Conservation (phyloP, 1,139 yeast genomes). For the Spencermartinsiella ligniputridi region DNA sequence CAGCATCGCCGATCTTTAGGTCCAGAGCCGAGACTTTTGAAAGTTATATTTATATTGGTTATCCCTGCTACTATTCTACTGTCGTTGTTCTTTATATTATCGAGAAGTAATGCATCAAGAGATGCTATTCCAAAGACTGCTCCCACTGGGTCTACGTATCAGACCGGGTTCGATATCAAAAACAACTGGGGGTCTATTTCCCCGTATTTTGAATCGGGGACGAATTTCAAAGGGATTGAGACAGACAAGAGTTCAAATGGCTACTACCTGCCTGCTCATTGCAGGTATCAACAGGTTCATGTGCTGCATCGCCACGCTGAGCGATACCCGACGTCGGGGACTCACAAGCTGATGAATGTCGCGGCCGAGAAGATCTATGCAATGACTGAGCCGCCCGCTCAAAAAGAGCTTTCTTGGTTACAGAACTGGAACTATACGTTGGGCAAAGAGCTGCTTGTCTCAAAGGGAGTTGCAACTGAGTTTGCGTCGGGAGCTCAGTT, state of each 20-base stretch:
- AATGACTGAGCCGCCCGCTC: slow-evolving; percentile 29
- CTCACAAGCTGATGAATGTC: slow-evolving; percentile 23
- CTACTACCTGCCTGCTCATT: slow-evolving; percentile 29
- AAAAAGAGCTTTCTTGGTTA: slow-evolving; percentile 30
- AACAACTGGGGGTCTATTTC: slow-evolving; percentile 41
- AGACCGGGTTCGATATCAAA: slow-evolving; percentile 38
- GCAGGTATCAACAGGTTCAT: slow-evolving; percentile 36
- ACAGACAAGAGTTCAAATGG: slow-evolving; percentile 24
- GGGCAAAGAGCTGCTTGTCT: slow-evolving; percentile 34
- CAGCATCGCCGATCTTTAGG: slow-evolving; percentile 7
- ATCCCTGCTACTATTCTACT: slow-evolving; percentile 27
- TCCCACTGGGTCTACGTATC: slow-evolving; percentile 36
- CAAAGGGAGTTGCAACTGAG: slow-evolving; percentile 39
- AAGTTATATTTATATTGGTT: slow-evolving; percentile 21
- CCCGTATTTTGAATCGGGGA: slow-evolving; percentile 40
- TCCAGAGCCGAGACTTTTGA: slow-evolving; percentile 9
- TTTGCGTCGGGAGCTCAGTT: slow-evolving; percentile 36
- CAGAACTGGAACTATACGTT: slow-evolving; percentile 34
- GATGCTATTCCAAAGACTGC: slow-evolving; percentile 36
- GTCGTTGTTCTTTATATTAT: slow-evolving; percentile 24
- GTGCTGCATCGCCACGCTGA: slow-evolving; percentile 42
- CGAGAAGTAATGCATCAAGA: slow-evolving; percentile 22
- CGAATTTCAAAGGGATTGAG: slow-evolving; percentile 30
- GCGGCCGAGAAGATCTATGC: slow-evolving; percentile 30
- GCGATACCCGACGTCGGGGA: slow-evolving; percentile 37